phyloP scores from a whole-genome alignment of 441 rosid species.

The Capsella rubella region DNA sequence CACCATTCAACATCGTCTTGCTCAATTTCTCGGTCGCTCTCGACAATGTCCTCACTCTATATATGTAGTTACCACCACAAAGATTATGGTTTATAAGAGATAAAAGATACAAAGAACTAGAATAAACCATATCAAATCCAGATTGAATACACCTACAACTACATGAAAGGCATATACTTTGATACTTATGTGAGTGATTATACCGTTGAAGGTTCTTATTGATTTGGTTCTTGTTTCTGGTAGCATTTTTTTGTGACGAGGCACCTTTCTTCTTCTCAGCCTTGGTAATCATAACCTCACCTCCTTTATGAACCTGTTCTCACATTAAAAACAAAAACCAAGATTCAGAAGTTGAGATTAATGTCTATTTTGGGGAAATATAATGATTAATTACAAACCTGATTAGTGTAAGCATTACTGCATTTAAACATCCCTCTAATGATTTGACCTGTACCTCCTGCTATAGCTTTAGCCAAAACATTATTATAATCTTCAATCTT shows the following conservation, averaged over 20 bases:
- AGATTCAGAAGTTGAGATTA: neutral
- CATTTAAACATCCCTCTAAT: conserved; percentile 81
- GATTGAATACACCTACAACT: too few relatives aligned
- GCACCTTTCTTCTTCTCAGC: conserved; percentile 57
- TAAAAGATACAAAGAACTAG: neutral
- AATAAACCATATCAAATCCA: too few relatives aligned
- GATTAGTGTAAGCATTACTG: conserved; percentile 80
- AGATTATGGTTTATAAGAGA: neutral
- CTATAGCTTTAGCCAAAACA: conserved; percentile 82
- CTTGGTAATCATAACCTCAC: conserved; percentile 65
- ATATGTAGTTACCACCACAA: neutral
- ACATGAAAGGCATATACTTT: too few relatives aligned
- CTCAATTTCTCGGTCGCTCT: conserved; percentile 80
- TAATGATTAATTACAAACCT: conserved; percentile 49
- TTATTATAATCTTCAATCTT: conserved; percentile 73
- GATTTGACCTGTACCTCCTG: conserved; percentile 91
- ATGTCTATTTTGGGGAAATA: neutral
- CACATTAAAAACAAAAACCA: conserved; percentile 13
- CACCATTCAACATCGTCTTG: conserved; percentile 73
- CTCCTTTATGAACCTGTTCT: conserved; percentile 76
- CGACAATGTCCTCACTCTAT: conserved; percentile 75
- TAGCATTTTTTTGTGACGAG: conserved; percentile 37
- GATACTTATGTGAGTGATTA: neutral
- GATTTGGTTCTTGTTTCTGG: conserved; percentile 52
- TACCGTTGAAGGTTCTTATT: conserved; percentile 82